phyloP scores from a whole-genome alignment of 2,329 filamentous ascomycete genomes.

The Claviceps sp. region DNA sequence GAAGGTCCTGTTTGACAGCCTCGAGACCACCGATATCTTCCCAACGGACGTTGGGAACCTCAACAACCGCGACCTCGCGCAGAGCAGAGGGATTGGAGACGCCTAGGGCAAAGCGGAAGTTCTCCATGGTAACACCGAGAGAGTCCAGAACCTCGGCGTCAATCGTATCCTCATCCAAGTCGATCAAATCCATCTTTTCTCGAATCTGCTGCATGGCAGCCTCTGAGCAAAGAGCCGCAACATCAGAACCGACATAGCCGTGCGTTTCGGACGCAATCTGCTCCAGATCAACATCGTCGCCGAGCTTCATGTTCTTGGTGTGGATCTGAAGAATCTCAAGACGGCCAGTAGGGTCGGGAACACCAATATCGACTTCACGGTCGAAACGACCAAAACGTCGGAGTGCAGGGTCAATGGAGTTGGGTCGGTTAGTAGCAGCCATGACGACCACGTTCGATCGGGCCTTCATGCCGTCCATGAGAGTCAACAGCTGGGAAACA shows the following conservation, averaged over 20 bases:
- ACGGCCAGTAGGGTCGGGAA: slow-evolving; percentile 94
- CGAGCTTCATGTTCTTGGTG: slow-evolving; percentile 99
- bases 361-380: slow-evolving; percentile 96
- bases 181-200: slow-evolving; percentile 99
- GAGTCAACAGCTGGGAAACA: slow-evolving; percentile 89
- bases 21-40: slow-evolving; percentile 98
- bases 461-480: slow-evolving; percentile 99
- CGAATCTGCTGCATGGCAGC: slow-evolving; percentile 99
- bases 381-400: slow-evolving; percentile 98
- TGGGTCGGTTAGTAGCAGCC: slow-evolving; percentile 96
- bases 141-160: slow-evolving; percentile 97
- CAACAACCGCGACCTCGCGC: slow-evolving; percentile 95
- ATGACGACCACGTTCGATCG: slow-evolving; percentile 98
- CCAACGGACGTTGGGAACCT: slow-evolving; percentile 98
- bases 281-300: slow-evolving; percentile 90
- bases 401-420: slow-evolving; percentile 95
- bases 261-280: slow-evolving; percentile 95
- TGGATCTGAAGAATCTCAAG: slow-evolving; percentile 98
- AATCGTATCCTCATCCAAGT: slow-evolving; percentile 97
- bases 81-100: slow-evolving; percentile 98
- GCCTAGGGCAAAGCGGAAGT: slow-evolving; percentile 97
- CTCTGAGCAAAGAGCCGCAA: slow-evolving; percentile 96
- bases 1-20: slow-evolving; percentile 97
- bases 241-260: slow-evolving; percentile 96
- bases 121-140: slow-evolving; percentile 97